These are phyloP conservation scores for Alternaria incomplexa DNA, from an alignment of 2,329 filamentous ascomycete species.

Conservation along the genomic window DNA sequence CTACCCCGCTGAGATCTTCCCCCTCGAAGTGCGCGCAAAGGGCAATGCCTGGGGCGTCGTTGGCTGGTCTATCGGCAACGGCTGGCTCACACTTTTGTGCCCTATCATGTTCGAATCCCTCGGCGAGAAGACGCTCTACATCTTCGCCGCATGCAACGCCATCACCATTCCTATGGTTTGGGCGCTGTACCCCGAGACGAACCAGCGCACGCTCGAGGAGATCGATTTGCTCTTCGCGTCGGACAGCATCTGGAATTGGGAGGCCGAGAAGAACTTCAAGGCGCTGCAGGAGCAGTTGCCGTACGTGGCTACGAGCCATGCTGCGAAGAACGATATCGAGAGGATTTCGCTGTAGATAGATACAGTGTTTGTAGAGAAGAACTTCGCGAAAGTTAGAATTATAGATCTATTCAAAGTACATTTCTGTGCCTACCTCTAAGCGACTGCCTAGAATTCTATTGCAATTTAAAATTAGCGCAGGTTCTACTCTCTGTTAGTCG, in stretches of 20 bases:
- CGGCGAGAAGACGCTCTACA: constrained; percentile 73
- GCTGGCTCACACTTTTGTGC: constrained; percentile 61
- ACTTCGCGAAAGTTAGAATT: fast-evolving
- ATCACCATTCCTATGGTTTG: constrained; percentile 73
- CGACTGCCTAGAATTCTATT: too few relatives aligned
- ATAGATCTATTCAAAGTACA: too few relatives aligned
- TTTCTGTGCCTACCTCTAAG: too few relatives aligned
- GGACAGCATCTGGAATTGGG: constrained; percentile 71
- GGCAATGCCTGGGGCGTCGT: constrained; percentile 79
- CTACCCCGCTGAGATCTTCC: constrained; percentile 76
- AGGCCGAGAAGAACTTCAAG: constrained; percentile 40
- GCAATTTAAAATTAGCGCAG: too few relatives aligned
- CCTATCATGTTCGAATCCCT: constrained; percentile 62
- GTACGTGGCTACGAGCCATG: neutral
- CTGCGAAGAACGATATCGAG: constrained; percentile 8
- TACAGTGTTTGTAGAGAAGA: neutral
- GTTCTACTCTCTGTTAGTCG: too few relatives aligned
- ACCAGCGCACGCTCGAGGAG: constrained; percentile 75
- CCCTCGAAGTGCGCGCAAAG: constrained; percentile 71
- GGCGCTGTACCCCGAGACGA: constrained; percentile 76
- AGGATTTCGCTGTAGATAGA: neutral
- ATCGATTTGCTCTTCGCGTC: constrained; percentile 76
- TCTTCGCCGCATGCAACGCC: constrained; percentile 73
- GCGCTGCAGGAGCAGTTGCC: constrained; percentile 20
- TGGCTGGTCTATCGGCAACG: constrained; percentile 78